Conservation (phyloP, 2,329 filamentous ascomycete genomes). For the Pseudocercospora pini-densiflorae region DNA sequence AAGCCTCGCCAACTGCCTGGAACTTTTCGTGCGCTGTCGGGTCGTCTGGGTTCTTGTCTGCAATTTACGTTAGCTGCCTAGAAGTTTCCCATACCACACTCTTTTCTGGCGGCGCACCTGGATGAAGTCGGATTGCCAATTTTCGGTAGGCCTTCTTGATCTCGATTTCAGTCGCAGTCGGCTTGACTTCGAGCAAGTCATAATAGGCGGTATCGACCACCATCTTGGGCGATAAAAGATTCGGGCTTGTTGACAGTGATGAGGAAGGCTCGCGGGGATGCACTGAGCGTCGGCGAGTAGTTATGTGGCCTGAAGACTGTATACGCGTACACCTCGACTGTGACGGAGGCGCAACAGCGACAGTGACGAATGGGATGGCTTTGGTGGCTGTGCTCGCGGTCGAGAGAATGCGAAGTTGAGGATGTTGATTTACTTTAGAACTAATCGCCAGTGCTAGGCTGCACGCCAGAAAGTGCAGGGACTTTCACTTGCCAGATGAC, state of each 20-base stretch:
- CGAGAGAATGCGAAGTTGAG: too few relatives aligned
- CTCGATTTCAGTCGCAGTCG: conserved; percentile 84
- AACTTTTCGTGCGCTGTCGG: conserved; percentile 93
- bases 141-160: conserved; percentile 98
- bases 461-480: not conserved
- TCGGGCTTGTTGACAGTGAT: not conserved
- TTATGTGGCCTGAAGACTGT: not conserved
- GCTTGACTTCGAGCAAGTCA: conserved; percentile 78
- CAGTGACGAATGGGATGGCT: not conserved
- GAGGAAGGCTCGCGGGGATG: not conserved
- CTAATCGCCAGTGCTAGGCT: not conserved
- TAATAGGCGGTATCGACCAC: conserved; percentile 96
- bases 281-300: not conserved
- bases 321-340: not conserved
- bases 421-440: too few relatives aligned
- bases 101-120: conserved; percentile 48
- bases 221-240: conserved; percentile 58
- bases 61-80: conserved; percentile 5
- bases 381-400: not conserved
- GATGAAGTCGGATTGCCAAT: conserved; percentile 89
- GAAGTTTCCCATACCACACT: not conserved
- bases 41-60: conserved; percentile 98
- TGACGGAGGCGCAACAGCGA: not conserved
- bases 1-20: conserved; percentile 77
- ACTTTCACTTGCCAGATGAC: not conserved